Base-by-base conservation (phyloP, 352 stramenopile species). In the Pythium chondricola region DNA sequence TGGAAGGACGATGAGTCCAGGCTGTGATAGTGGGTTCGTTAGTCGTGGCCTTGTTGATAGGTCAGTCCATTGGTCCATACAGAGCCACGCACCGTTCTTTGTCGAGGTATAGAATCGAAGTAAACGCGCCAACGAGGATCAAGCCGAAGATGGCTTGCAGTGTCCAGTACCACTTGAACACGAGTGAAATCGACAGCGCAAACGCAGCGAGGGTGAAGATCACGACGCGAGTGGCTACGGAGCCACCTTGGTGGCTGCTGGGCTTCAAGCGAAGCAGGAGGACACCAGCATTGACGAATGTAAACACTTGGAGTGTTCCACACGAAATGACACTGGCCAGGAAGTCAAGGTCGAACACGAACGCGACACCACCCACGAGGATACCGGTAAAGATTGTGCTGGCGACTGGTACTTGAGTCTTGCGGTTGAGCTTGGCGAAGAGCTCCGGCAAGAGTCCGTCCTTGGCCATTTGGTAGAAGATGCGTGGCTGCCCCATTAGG, bases 261-360 rank as follows among this genome's bases (percentile, higher is more conserved):
- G 67, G 54, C 41, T 72, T 74, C 77, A 88, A 83, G 14, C 82
- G 77, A 25, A 95, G 42, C 13, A 95, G 48, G 26, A 96, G 62
- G 14, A 96, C 84, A n/a, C 87, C 89, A 25, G 87, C 84, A 63
- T 96, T 93, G 13, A 96, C 86, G 46, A 95, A 96, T n/a, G 85
- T 96, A 44, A 96, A 97, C 2, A 96, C 89, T 69, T 96, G 78
- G 0, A 96, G 59, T 7, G 83, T 97, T 27, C 87, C 89, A 33
- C 90, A 87, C 16, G 83, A 96, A 65, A 97, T 97, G 20, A 96
- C 72, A 55, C 95, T 96, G 24, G 89, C 87, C 21, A 97, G 68
- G 33, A 91, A 94, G 49, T 90, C 72, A n/a, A 97, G 63, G 22
- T 95, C 81, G 30, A 96, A 95, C 5, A 95, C 77, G 26, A 93